Evolutionary conservation across 805 yeast genomes (phyloP).

Genomic region (Candida manassasensis): DNA sequence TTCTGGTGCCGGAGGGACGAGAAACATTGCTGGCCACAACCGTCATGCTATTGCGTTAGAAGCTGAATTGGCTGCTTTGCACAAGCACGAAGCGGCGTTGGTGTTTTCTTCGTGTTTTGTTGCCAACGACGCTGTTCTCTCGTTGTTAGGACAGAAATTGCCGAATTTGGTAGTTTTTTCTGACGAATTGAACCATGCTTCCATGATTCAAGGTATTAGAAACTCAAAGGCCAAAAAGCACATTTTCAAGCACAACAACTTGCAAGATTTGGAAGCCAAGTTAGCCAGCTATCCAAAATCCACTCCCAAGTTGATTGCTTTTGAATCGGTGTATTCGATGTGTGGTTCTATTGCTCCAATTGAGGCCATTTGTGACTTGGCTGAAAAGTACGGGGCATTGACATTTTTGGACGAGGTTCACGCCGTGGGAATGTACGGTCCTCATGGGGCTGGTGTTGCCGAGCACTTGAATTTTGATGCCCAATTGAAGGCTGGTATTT

Average conservation of each 20-base stretch:
- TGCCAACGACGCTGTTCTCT: constrained; percentile 92
- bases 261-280: constrained; percentile 74
- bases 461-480: constrained; percentile 90
- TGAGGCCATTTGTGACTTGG: constrained; percentile 86
- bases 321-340: constrained; percentile 97
- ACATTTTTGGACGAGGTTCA: constrained; percentile 98
- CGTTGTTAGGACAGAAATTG: constrained; percentile 85
- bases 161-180: constrained; percentile 88
- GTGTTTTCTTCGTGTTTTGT: constrained; percentile 95
- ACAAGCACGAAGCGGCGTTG: constrained; percentile 90
- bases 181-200: constrained; percentile 93
- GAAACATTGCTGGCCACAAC: constrained; percentile 98
- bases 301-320: constrained; percentile 93
- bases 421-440: constrained; percentile 98
- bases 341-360: constrained; percentile 97
- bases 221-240: constrained; percentile 87
- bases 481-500: constrained; percentile 65
- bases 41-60: constrained; percentile 84
- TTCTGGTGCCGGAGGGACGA: constrained; percentile 98
- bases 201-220: constrained; percentile 93
- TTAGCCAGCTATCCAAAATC: constrained; percentile 76
- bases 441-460: constrained; percentile 99
- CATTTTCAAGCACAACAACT: constrained; percentile 86
- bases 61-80: constrained; percentile 80
- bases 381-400: constrained; percentile 95